A percentile compares a stretch with the other conserved stretches of the same genome.
These are phyloP conservation scores for Paraglomus brasilianum DNA, from an alignment of 192 early-diverging fungal genomes.

Conservation along the genomic window DNA sequence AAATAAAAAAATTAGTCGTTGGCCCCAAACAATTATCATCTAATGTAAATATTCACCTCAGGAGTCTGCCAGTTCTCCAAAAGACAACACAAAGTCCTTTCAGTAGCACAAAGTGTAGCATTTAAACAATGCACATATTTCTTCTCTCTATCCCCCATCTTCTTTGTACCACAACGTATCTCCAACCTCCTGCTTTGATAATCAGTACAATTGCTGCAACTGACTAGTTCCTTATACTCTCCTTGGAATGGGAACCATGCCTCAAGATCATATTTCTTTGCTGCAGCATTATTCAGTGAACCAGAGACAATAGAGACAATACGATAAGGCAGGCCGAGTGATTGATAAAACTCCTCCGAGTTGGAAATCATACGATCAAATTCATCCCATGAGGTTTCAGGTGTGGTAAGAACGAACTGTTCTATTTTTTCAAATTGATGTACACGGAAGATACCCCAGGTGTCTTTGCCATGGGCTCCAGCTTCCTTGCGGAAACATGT, in stretches of 20 bases:
- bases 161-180: slow-evolving; percentile 96
- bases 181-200: slow-evolving; percentile 94
- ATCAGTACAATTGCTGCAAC: slow-evolving; percentile 99
- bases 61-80: slow-evolving; percentile 96
- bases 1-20: not conserved
- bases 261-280: slow-evolving; percentile 99
- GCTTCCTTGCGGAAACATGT: slow-evolving; percentile 99
- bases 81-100: slow-evolving; percentile 91
- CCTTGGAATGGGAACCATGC: slow-evolving; percentile 99
- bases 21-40: not conserved
- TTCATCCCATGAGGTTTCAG: slow-evolving; percentile 98
- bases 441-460: slow-evolving; percentile 98
- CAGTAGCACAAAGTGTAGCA: slow-evolving; percentile 95
- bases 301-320: slow-evolving; percentile 96
- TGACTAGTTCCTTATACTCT: slow-evolving; percentile 98
- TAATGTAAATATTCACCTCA: slow-evolving; percentile 37
- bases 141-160: slow-evolving; percentile 92
- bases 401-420: slow-evolving; percentile 95
- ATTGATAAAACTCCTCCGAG: slow-evolving; percentile 95
- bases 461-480: slow-evolving; percentile 95
- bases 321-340: slow-evolving; percentile 91
- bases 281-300: slow-evolving; percentile 97
- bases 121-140: slow-evolving; percentile 97
- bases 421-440: slow-evolving; percentile 99
- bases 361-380: slow-evolving; percentile 92